Evolutionary conservation across 495 filamentous ascomycete genomes (phyloP).

Genomic region (Parmelia sp.): DNA sequence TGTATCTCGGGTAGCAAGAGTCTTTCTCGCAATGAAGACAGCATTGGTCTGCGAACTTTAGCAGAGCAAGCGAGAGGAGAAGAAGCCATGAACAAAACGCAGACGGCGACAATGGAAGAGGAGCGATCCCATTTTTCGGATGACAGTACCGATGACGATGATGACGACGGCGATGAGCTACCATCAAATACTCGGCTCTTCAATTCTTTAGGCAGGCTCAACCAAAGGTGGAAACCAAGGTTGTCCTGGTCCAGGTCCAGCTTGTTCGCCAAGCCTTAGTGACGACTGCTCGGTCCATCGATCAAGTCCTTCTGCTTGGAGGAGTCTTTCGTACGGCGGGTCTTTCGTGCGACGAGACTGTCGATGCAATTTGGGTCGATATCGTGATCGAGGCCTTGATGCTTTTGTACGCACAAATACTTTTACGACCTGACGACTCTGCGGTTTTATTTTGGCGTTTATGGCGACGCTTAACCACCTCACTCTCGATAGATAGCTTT

Average conservation of each 20-base stretch:
- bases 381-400: neutral
- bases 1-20: neutral
- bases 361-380: neutral
- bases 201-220: constrained; percentile 1
- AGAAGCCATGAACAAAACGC: neutral
- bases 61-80: neutral
- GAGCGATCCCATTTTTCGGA: constrained; percentile 3
- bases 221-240: neutral
- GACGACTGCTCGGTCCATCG: neutral
- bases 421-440: neutral
- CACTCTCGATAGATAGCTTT: neutral
- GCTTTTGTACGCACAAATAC: neutral
- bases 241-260: neutral
- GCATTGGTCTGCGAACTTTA: neutral
- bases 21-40: neutral
- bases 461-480: neutral
- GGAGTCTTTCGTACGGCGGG: neutral
- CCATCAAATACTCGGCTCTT: neutral
- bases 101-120: neutral
- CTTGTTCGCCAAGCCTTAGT: neutral
- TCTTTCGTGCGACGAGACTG: neutral
- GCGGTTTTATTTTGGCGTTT: no score
- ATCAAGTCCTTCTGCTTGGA: neutral
- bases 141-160: neutral
- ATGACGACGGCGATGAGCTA: neutral